Evolutionary conservation across 2,329 filamentous ascomycete genomes (phyloP), one percentile per base, ranked within the genome.

Genomic region (Hypoxylon sp.): DNA sequence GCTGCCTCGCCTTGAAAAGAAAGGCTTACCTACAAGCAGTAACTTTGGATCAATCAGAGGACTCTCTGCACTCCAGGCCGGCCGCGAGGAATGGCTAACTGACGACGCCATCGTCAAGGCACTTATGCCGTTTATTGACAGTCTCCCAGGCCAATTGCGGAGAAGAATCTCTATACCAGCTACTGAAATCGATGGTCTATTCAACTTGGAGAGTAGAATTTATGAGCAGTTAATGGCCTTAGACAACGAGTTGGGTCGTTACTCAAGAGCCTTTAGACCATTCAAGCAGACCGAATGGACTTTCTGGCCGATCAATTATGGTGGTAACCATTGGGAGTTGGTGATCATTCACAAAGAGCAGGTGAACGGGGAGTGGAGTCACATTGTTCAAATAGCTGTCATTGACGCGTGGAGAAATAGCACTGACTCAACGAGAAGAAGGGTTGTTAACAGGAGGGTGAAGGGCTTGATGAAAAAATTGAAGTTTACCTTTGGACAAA

Each of bases 251-350:
- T 9, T 5, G 16, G 21, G 7, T 30, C 53, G 14, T 14, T 9
- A 60, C 16, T 0, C 0, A 2, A 58, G 50, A n/a, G 63, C 55
- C 14, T 61, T 50, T 12, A 8, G 3, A 7, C 1, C 2, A 5
- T 55, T 74, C 16, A 62, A 19, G 19, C 4, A 1, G 12, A 71
- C 47, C 2, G 65, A 69, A 57, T 74, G 64, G n/a, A 69, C 58
- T 19, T 19, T 75, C 3, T 68, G 69, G 61, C 70, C 72, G 19
- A 34, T 73, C 16, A 67, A 65, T 27, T 27, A 30, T 1, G 16
- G 65, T 11, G 16, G 30, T 5, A 52, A 29, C 12, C 73, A 75
- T 37, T 75, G 73, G 73, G 59, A 64, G 8, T 30, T 70, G 3
- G 53, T 63, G 1, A 30, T 75, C 9, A 29, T 75, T 2, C 71